These are phyloP conservation scores for Isabelozyma pseudorhagii DNA, from an alignment of 805 yeast species.

Conservation along the genomic window DNA sequence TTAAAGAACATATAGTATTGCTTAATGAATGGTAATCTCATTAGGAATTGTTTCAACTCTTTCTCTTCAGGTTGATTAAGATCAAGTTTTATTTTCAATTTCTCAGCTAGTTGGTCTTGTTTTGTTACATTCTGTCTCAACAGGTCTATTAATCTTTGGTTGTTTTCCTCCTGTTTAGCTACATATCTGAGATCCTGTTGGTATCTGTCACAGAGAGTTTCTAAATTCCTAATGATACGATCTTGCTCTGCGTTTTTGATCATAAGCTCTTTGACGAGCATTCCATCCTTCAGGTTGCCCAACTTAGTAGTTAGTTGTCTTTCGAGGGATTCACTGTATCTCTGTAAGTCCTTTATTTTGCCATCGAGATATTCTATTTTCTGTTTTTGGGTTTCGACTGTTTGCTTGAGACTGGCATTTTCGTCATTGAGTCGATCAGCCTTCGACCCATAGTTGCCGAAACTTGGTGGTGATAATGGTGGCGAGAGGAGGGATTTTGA, in stretches of 20 bases:
- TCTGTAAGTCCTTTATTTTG: constrained; percentile 12
- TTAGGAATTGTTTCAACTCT: constrained; percentile 12
- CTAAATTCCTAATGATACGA: constrained; percentile 12
- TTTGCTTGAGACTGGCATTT: constrained; percentile 4
- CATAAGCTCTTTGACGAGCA: constrained; percentile 9
- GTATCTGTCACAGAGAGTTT: constrained; percentile 14
- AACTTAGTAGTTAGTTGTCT: constrained; percentile 4
- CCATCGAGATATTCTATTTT: constrained; percentile 15
- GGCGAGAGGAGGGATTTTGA: constrained; percentile 1
- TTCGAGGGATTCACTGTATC: constrained; percentile 14
- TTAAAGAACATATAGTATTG: constrained; percentile 23
- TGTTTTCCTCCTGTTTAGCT: constrained; percentile 7
- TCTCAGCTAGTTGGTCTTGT: constrained; percentile 19
- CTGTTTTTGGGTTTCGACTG: constrained; percentile 3
- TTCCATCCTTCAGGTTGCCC: constrained; percentile 1
- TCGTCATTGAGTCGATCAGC: constrained; percentile 3
- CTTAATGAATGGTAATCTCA: constrained; percentile 26
- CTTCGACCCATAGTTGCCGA: neutral
- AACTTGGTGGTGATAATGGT: constrained; percentile 7
- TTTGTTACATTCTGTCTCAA: constrained; percentile 12
- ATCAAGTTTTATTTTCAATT: constrained; percentile 12
- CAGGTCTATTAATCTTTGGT: constrained; percentile 4
- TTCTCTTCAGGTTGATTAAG: constrained; percentile 1
- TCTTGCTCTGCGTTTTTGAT: constrained; percentile 14
- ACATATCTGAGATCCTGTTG: constrained; percentile 11